Conservation (phyloP, 208 protist species). For the Trypanosoma theileri region DNA sequence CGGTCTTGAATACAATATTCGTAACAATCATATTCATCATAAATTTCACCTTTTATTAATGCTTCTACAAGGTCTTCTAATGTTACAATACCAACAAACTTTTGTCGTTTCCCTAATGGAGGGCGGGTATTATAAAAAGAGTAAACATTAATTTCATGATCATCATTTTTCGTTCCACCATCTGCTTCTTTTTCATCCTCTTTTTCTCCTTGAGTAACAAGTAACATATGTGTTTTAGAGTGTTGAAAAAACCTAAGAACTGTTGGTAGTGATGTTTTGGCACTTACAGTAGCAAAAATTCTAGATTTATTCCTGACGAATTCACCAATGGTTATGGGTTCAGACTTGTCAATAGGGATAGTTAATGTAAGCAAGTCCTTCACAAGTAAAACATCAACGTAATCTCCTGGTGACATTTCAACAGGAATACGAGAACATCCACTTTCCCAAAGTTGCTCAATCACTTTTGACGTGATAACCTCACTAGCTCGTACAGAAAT, state of each 20-base stretch:
- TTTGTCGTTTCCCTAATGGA: not conserved
- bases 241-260: constrained; percentile 86
- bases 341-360: not conserved
- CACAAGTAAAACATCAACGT: constrained; percentile 68
- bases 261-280: constrained; percentile 56
- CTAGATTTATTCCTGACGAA: constrained; percentile 69
- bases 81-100: constrained; percentile 77
- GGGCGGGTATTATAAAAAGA: not conserved
- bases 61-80: constrained; percentile 89
- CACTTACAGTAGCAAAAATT: constrained; percentile 56
- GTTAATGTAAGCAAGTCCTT: constrained; percentile 73
- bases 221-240: constrained; percentile 80
- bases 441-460: constrained; percentile 76
- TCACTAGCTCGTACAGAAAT: constrained; percentile 60
- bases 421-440: constrained; percentile 86
- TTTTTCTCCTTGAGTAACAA: constrained; percentile 63
- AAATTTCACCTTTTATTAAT: constrained; percentile 84
- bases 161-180: not conserved
- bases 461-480: constrained; percentile 69
- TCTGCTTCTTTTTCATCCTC: constrained; percentile 1
- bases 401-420: constrained; percentile 31
- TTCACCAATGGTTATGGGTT: constrained; percentile 62
- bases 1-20: constrained; percentile 5
- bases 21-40: constrained; percentile 90
- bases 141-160: constrained; percentile 3